These are phyloP conservation scores for Rhizomucor pusillus DNA, from an alignment of 371 early-diverging fungal genomes.

Conservation along the genomic window DNA sequence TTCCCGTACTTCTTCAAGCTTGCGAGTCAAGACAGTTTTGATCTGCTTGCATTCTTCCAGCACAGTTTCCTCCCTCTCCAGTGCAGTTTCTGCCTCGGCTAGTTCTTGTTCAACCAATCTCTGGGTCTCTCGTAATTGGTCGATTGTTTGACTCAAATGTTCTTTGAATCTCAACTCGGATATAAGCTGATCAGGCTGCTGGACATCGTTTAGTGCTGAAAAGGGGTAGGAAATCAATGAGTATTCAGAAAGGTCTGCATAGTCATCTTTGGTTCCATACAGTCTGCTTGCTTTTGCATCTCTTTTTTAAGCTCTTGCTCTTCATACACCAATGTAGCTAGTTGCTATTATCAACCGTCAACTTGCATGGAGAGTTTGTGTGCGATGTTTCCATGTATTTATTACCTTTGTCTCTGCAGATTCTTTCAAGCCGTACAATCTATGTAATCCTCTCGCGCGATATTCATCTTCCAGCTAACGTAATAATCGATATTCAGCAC, in stretches of 20 bases:
- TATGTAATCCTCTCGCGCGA: conserved; percentile 3
- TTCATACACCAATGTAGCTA: conserved; percentile 9
- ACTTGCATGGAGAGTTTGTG: not conserved
- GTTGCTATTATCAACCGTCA: conserved; percentile 3
- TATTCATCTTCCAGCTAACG: conserved; percentile 21
- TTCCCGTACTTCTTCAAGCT: conserved; percentile 11
- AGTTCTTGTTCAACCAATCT: conserved; percentile 18
- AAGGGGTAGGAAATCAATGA: not conserved
- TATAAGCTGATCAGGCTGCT: conserved; percentile 10
- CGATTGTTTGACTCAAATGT: conserved; percentile 11
- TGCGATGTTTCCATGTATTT: not conserved
- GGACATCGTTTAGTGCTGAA: conserved; percentile 5
- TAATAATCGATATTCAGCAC: too few species aligned
- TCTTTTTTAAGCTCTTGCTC: conserved; percentile 8
- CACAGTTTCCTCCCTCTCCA: conserved; percentile 11
- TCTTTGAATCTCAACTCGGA: conserved; percentile 29
- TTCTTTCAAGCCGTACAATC: not conserved
- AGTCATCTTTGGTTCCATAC: not conserved
- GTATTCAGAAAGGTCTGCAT: not conserved
- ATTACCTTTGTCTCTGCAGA: conserved; percentile 11
- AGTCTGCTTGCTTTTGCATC: conserved; percentile 11
- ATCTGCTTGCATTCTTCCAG: conserved; percentile 25
- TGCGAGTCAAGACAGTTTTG: conserved; percentile 11
- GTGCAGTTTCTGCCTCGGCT: not conserved
- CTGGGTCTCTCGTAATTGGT: conserved; percentile 13